Base-by-base conservation (phyloP, 108 stramenopile species). In the Cylindrotheca closterium region DNA sequence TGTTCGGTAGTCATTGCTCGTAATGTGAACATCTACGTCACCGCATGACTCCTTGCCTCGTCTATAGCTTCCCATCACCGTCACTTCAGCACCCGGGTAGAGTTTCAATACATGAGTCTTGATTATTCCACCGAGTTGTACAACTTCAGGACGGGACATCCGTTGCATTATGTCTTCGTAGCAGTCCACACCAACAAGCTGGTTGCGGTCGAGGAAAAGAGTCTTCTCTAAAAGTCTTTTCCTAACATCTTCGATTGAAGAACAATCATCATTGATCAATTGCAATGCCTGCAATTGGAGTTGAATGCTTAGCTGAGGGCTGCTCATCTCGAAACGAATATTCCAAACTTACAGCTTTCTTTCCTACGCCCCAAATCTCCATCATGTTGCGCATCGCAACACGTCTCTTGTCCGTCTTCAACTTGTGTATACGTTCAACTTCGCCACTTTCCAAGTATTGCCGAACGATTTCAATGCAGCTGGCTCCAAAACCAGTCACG, bases 281-380 rank as follows among this genome's bases (percentile, higher is more conserved):
- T 84, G 63, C 5, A 27, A 23, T 4, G 79, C 83, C 47, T 61
- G 27, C 0, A 55, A 68, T 18, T 18, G 21, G 45, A 56, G 25
- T 19, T 8, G 47, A 46, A 23, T n/a, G 3, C n/a, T 17, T 1
- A 12, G 24, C 10, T 21, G 26, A 51, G 24, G 17, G n/a, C 15
- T 30, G 33, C 22, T 2, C 8, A 51, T 5, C 30, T 4, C 21
- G 22, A 23, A 31, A 25, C 37, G n/a, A 47, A 47, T 12, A 57
- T 47, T 50, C 27, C 29, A 4, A 30, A 17, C 52, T 25, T 53
- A 73, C 51, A 22, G 31, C 64, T 49, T 51, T 57, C 17, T 28
- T 55, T 0, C 85, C 81, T 3, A 82, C 79, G 31, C 85, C 85
- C 85, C 85, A 86, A 49, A 86, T 82, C 12, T 69, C 46, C 51